Conservation (phyloP, 345 rosid genomes). For the Syzygium aromaticum region DNA sequence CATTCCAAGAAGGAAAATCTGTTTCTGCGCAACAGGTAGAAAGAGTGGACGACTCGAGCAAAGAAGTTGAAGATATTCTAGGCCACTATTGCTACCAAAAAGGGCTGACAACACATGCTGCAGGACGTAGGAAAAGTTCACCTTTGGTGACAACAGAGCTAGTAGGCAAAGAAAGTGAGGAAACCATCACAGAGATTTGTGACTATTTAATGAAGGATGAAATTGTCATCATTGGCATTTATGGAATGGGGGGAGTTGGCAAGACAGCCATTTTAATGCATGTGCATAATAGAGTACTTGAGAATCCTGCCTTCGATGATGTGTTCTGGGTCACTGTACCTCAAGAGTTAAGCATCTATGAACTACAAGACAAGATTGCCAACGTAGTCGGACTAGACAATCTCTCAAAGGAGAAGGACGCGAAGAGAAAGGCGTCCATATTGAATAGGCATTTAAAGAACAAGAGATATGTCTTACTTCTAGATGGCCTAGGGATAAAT, state of each 20-base stretch:
- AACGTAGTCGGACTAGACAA: background rate
- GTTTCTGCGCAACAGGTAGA: background rate
- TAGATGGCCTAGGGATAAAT: background rate
- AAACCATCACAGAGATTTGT: rapidly evolving
- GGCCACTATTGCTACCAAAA: background rate
- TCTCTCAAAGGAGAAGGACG: background rate
- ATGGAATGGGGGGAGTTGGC: background rate
- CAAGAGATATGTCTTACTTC: background rate
- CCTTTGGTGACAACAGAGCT: background rate
- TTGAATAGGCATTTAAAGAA: background rate
- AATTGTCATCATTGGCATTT: background rate
- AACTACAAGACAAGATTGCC: background rate
- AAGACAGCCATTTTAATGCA: background rate
- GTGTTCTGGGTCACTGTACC: background rate
- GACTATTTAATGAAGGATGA: background rate
- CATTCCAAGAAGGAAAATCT: background rate
- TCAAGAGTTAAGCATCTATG: background rate
- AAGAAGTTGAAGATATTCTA: background rate
- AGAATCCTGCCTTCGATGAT: background rate
- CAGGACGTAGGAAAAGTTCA: background rate
- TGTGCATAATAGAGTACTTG: background rate
- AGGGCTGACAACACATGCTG: background rate
- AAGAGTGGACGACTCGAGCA: background rate
- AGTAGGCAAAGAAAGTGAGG: background rate
- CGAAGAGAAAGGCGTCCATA: background rate